phyloP scores from a whole-genome alignment of 257 asterid genomes.

The Handroanthus guayacan region DNA sequence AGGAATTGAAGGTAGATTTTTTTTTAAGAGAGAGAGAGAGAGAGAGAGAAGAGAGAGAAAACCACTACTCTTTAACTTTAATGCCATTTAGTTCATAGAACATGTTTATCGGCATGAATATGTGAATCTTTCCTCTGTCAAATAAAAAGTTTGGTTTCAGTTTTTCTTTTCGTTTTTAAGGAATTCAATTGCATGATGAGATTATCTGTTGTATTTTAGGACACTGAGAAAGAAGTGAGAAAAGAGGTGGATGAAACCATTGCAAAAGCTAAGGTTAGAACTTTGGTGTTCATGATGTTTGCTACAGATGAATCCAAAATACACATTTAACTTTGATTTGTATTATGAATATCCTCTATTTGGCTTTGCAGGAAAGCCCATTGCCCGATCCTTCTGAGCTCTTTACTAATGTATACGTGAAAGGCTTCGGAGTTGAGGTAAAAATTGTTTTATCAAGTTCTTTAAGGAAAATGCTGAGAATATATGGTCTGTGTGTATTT shows the following conservation, averaged over 20 bases:
- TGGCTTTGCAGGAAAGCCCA: conserved; percentile 66
- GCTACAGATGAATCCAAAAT: not conserved
- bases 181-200: not conserved
- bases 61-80: not conserved
- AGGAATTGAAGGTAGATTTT: conserved; percentile 63
- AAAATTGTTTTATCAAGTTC: conserved; percentile 1
- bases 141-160: not conserved
- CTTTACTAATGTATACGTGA: conserved; percentile 64
- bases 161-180: not conserved
- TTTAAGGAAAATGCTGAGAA: not conserved
- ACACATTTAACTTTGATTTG: not conserved
- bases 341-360: not conserved
- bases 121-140: no score
- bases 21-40: no score
- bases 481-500: no score
- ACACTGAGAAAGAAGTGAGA: conserved; percentile 65
- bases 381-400: conserved; percentile 77
- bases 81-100: not conserved
- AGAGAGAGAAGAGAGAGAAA: not conserved
- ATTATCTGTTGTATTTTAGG: conserved; percentile 42
- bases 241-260: conserved; percentile 77
- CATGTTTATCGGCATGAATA: no score
- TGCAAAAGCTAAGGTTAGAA: conserved; percentile 79
- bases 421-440: conserved; percentile 79
- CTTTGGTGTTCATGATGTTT: not conserved